Evolutionary conservation across 352 stramenopile genomes (phyloP), one percentile per base, ranked within the genome.

Genomic region (Phytopythium kandeliae): DNA sequence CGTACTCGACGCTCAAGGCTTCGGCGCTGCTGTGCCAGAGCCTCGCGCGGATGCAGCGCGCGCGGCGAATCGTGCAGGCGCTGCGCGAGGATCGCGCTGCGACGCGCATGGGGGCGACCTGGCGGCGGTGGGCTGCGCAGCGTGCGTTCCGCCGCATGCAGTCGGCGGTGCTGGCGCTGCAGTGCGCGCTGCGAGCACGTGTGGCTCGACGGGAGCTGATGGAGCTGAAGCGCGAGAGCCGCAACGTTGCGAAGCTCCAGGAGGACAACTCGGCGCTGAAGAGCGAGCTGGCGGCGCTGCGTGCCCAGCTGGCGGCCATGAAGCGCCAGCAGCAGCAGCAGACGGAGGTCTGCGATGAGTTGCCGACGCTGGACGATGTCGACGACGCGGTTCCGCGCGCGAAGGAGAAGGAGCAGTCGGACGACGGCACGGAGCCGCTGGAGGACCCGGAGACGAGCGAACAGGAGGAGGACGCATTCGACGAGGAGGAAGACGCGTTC

Each of bases 231-330:
- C 53, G 74, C 40, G 79, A 93, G 55, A 89, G 78, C 50, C 75
- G 71, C 42, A 89, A 93, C 41, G 65, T 93, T 33, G 43, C 59
- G 16, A 89, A 86, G 57, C 67, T 93, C 31, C 76, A 85, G 40
- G 58, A 86, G 28, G 79, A 90, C 52, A 93, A 93, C 47, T 62
- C 77, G 21, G 71, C 85, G 24, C 58, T 91, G 2, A 86, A 89
- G 61, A 65, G 67, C 41, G 75, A 87, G 50, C 45, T 91, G 24
- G 65, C 71, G 45, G 57, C 65, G 55, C 60, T 91, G 35, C 74
- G 74, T 45, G 71, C 78, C 36, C 65, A 86, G 43, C 63, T 91
- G 40, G 65, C 75, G 28, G 55, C 58, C 5, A 77, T 91, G 62
- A 50, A 76, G 51, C 30, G 37, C 3, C 37, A 46, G 4, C 48